Conservation (phyloP, 768 basidiomycete genomes). For the Suillus alpinus region DNA sequence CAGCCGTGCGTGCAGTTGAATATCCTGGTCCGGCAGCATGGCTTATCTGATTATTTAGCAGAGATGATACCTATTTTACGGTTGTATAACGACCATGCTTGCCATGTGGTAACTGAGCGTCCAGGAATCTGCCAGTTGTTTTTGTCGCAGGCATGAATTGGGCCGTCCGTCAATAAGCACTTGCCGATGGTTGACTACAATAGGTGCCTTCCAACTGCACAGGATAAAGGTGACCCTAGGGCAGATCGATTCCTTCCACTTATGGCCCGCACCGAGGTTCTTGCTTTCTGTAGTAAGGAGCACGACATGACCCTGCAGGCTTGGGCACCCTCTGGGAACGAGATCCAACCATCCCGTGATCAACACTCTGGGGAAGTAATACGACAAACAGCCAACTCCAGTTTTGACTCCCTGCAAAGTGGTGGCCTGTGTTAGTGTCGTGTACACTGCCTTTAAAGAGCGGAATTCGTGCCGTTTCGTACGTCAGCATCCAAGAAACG, state of each 20-base stretch:
- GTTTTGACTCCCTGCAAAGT: slow-evolving; percentile 72
- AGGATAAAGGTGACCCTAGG: neutral
- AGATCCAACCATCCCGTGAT: slow-evolving; percentile 61
- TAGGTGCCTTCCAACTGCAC: neutral
- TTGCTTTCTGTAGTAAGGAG: slow-evolving; percentile 51
- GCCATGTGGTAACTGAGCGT: neutral
- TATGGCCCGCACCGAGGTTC: slow-evolving; percentile 62
- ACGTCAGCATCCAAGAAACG: slow-evolving; percentile 55
- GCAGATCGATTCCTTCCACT: slow-evolving; percentile 29
- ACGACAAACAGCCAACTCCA: slow-evolving; percentile 54
- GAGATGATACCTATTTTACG: neutral
- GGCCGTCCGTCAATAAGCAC: neutral
- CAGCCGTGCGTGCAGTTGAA: neutral
- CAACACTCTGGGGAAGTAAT: slow-evolving; percentile 45
- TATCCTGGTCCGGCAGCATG: neutral
- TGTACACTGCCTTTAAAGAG: neutral
- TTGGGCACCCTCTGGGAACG: slow-evolving; percentile 39
- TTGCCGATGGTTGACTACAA: neutral
- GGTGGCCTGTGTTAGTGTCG: slow-evolving; percentile 30
- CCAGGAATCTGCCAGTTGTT: neutral
- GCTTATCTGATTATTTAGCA: neutral
- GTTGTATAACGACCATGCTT: neutral
- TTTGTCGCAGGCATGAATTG: neutral
- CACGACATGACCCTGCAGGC: slow-evolving; percentile 64
- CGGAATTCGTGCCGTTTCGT: slow-evolving; percentile 41